Percentiles rank a stretch among this genome's conserved stretches.
Evolutionary conservation across 2,329 filamentous ascomycete species (phyloP).

Genomic region (Aspergillus quadricinctus): DNA sequence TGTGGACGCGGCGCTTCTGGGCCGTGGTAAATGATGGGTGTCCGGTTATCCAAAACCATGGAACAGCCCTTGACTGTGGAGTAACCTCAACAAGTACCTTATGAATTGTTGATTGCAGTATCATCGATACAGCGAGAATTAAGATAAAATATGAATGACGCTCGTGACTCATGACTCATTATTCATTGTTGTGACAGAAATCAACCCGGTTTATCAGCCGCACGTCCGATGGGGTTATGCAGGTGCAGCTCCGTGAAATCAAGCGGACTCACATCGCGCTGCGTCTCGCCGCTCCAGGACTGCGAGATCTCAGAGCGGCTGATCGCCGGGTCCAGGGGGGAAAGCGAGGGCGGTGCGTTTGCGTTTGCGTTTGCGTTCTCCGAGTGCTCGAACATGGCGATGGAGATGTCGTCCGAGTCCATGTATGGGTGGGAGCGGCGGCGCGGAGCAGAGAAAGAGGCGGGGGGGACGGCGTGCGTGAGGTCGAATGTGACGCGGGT

Average conservation of each 20-base stretch:
- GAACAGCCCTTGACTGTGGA: not conserved
- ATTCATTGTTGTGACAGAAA: no score
- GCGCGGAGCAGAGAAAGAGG: not conserved
- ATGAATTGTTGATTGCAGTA: no score
- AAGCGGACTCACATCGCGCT: constrained; percentile 16
- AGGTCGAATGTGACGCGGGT: constrained; percentile 40
- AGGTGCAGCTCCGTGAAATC: constrained; percentile 19
- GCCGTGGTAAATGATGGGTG: no score
- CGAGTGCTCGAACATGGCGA: constrained; percentile 37
- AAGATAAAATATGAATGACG: not conserved
- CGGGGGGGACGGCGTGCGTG: constrained; percentile 32
- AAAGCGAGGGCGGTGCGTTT: constrained; percentile 1
- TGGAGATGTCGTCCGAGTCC: constrained; percentile 34
- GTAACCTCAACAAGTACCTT: not conserved
- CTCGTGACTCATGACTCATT: constrained; percentile 9
- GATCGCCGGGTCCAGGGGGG: constrained; percentile 16
- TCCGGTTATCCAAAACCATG: no score
- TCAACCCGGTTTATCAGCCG: not conserved
- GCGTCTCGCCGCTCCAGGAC: constrained; percentile 29
- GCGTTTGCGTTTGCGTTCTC: not conserved
- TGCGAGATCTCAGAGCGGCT: constrained; percentile 23
- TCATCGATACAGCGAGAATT: no score
- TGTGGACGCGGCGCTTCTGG: no score
- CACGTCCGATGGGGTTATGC: not conserved
- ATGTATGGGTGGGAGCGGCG: constrained; percentile 27